Conservation (phyloP, 495 filamentous ascomycete species). For the Xylaria intraflava region DNA sequence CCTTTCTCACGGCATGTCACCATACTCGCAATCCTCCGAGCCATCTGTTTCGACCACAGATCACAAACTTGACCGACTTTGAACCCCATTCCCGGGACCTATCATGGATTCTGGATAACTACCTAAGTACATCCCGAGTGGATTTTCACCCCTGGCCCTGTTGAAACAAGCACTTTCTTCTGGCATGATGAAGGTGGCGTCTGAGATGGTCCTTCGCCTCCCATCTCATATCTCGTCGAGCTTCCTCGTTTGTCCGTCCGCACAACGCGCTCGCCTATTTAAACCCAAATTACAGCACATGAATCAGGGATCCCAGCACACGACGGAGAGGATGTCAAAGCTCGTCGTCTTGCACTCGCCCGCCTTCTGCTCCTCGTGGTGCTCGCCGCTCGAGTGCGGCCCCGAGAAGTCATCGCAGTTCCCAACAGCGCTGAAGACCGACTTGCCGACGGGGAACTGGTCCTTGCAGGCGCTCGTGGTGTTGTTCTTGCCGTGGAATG, state of each 20-base stretch:
- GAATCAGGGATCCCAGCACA: slow-evolving; percentile 8
- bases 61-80: not conserved
- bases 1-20: too few species aligned
- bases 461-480: slow-evolving; percentile 3
- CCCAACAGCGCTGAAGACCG: slow-evolving; percentile 7
- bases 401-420: slow-evolving; percentile 3
- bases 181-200: not conserved
- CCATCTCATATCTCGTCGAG: not conserved
- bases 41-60: not conserved
- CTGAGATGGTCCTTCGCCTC: not conserved
- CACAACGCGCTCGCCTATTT: not conserved
- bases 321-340: slow-evolving; percentile 10
- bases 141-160: not conserved
- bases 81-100: too few species aligned
- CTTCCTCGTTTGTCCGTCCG: not conserved
- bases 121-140: not conserved
- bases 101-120: too few species aligned
- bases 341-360: slow-evolving; percentile 8
- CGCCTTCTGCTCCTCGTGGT: not conserved
- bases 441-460: slow-evolving; percentile 9
- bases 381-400: slow-evolving; percentile 1
- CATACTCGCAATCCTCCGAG: not conserved
- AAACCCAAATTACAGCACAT: not conserved
- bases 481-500: not conserved
- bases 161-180: not conserved